Conservation (phyloP, 139 green algal genomes). For the Spirogloea muscicola region DNA sequence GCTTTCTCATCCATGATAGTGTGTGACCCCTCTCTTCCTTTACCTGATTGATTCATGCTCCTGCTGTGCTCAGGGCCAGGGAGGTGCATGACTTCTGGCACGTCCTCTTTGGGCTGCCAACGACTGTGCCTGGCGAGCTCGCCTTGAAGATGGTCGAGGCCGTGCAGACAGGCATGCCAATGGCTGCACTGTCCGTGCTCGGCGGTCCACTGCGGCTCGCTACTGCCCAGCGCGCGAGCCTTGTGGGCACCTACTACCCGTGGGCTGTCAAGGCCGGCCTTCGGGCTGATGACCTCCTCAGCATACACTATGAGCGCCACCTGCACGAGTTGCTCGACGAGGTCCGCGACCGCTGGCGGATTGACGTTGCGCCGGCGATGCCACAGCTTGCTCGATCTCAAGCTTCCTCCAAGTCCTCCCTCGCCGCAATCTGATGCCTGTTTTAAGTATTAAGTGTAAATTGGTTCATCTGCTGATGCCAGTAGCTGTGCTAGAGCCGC, state of each 20-base stretch:
- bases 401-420: too few relatives aligned
- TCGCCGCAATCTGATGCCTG: too few relatives aligned
- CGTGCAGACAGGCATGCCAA: conserved; percentile 90
- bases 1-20: too few relatives aligned
- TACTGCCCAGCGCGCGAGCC: neutral
- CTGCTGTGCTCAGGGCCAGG: neutral
- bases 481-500: too few relatives aligned
- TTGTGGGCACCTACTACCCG: conserved; percentile 48
- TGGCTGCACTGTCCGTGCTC: conserved; percentile 78
- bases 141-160: conserved; percentile 92
- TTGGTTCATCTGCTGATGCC: too few relatives aligned
- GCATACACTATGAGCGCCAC: conserved; percentile 83
- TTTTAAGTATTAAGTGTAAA: too few relatives aligned
- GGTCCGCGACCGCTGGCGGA: conserved; percentile 61
- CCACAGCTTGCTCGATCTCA: too few relatives aligned
- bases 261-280: conserved; percentile 81
- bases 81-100: conserved; percentile 75
- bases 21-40: too few relatives aligned
- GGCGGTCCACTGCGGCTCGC: conserved; percentile 51
- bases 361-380: too few relatives aligned
- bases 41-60: too few relatives aligned
- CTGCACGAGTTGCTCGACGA: conserved; percentile 68
- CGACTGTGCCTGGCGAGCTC: conserved; percentile 88
- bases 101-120: conserved; percentile 87
- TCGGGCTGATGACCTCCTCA: conserved; percentile 75